Conservation (phyloP, 192 early-diverging fungal genomes). For the Rhizoclosmatium globosum region DNA sequence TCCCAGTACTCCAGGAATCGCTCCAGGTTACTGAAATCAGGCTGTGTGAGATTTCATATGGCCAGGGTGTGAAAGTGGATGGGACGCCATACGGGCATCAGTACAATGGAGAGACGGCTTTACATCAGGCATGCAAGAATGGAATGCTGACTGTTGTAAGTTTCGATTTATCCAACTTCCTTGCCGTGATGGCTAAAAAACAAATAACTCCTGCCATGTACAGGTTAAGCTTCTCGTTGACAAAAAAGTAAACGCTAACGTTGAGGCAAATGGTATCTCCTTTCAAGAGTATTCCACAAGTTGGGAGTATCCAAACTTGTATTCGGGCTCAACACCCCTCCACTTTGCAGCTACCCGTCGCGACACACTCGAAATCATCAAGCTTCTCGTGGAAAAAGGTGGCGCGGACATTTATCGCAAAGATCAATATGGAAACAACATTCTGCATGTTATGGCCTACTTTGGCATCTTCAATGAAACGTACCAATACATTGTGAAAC, state of each 20-base stretch:
- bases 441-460: constrained; percentile 31
- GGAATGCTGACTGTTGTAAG: constrained; percentile 13
- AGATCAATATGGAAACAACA: constrained; percentile 27
- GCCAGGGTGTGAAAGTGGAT: not conserved
- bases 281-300: not conserved
- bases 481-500: not conserved
- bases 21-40: not conserved
- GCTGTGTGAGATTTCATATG: constrained; percentile 12
- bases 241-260: not conserved
- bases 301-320: constrained; percentile 24
- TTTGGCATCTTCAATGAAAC: constrained; percentile 23
- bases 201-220: not conserved
- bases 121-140: constrained; percentile 27
- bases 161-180: not conserved
- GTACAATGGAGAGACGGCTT: constrained; percentile 14
- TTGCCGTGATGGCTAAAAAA: not conserved
- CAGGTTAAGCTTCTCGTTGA: constrained; percentile 1
- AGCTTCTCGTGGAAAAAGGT: constrained; percentile 19
- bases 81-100: not conserved
- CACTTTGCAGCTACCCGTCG: constrained; percentile 19
- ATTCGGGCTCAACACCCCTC: constrained; percentile 21
- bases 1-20: not conserved
- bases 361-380: constrained; percentile 1
- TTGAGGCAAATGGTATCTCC: not conserved
- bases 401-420: constrained; percentile 7